Percentiles rank a stretch among this genome's conserved stretches.
Conservation (phyloP, 2,329 filamentous ascomycete genomes). For the Diaporthe longicolla region DNA sequence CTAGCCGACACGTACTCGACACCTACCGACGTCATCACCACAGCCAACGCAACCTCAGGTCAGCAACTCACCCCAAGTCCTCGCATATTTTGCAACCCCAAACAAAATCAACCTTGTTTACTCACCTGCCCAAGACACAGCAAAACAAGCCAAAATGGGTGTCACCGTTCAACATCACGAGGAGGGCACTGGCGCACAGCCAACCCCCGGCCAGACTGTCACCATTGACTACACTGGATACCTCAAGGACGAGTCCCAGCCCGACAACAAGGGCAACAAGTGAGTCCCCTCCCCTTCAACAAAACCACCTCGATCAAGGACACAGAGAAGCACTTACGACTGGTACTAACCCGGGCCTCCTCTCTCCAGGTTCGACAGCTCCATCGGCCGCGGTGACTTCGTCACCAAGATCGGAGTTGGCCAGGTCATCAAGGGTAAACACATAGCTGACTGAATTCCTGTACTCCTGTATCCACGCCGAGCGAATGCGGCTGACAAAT, state of each 20-base stretch:
- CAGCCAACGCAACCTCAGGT: constrained; percentile 33
- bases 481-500: constrained; percentile 36
- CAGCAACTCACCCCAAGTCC: constrained; percentile 33
- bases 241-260: constrained; percentile 76
- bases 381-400: constrained; percentile 83
- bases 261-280: constrained; percentile 78
- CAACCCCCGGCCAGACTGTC: constrained; percentile 78
- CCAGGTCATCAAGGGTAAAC: constrained; percentile 86
- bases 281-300: constrained; percentile 59
- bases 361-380: constrained; percentile 85
- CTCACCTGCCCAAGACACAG: constrained; percentile 7
- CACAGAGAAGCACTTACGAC: background rate
- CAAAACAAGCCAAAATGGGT: constrained; percentile 69
- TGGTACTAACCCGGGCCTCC: constrained; percentile 43
- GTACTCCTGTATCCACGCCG: background rate
- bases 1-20: constrained; percentile 25
- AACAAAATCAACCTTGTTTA: constrained; percentile 19
- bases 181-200: constrained; percentile 74
- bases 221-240: constrained; percentile 93
- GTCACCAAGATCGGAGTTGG: constrained; percentile 84
- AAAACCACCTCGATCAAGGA: constrained; percentile 24
- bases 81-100: constrained; percentile 37
- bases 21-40: constrained; percentile 34
- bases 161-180: constrained; percentile 77
- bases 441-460: background rate